Evolutionary conservation across 1,139 yeast genomes (phyloP).

Genomic region (Martiniozyma asiatica): DNA sequence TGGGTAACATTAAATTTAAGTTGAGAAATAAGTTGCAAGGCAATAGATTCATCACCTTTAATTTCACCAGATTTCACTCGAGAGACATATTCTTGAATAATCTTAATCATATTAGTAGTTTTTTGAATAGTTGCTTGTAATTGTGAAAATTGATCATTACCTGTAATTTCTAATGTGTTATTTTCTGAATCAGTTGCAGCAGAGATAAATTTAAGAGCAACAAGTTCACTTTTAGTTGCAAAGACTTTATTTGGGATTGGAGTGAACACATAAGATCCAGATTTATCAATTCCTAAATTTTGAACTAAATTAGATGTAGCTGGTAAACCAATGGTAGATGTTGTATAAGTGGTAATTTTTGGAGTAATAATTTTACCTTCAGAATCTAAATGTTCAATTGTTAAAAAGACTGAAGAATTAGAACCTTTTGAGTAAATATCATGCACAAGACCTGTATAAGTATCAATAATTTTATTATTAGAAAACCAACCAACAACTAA

Average conservation of each 20-base stretch:
- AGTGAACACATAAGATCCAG: constrained; percentile 64
- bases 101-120: constrained; percentile 47
- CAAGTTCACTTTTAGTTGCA: constrained; percentile 46
- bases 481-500: constrained; percentile 86
- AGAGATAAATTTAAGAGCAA: constrained; percentile 35
- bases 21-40: constrained; percentile 54
- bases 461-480: constrained; percentile 52
- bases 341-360: constrained; percentile 55
- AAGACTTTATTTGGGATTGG: constrained; percentile 63
- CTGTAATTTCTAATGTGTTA: constrained; percentile 22
- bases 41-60: constrained; percentile 43
- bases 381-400: constrained; percentile 36
- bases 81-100: constrained; percentile 38
- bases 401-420: constrained; percentile 65
- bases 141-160: constrained; percentile 31
- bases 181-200: constrained; percentile 24
- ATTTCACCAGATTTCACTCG: constrained; percentile 32
- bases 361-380: constrained; percentile 29
- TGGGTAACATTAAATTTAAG: constrained; percentile 52
- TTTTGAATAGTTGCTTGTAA: constrained; percentile 45
- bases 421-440: constrained; percentile 67
- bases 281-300: constrained; percentile 30
- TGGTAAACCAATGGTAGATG: constrained; percentile 56
- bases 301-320: constrained; percentile 29
- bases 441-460: constrained; percentile 72